A percentile compares a stretch with the other conserved stretches of the same genome.
These are phyloP conservation scores for Volvox africanus DNA, from an alignment of 139 green algal genomes.

Conservation along the genomic window DNA sequence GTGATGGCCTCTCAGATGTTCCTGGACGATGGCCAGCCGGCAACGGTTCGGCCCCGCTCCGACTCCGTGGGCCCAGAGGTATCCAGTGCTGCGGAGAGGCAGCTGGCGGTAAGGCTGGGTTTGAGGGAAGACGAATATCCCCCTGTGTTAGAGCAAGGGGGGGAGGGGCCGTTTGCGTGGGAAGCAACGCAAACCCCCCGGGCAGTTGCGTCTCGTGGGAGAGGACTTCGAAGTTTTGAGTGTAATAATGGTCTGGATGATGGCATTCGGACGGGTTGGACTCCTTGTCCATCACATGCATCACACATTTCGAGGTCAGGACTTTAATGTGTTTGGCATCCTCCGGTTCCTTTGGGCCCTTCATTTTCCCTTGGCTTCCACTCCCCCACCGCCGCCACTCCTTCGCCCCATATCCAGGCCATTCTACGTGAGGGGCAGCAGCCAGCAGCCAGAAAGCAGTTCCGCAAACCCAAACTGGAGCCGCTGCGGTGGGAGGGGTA, in stretches of 20 bases:
- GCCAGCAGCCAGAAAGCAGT: not conserved
- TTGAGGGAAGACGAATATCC: too few species aligned
- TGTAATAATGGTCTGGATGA: too few species aligned
- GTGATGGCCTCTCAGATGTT: not conserved
- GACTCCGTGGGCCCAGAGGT: not conserved
- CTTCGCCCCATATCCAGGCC: not conserved
- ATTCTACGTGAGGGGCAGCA: not conserved
- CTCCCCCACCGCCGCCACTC: not conserved
- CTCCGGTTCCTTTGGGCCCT: too few species aligned
- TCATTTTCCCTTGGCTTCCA: not conserved
- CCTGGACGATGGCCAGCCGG: conserved; percentile 3
- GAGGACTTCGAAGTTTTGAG: too few species aligned
- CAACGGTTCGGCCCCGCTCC: not conserved
- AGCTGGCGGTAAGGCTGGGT: not conserved
- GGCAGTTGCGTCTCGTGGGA: too few species aligned
- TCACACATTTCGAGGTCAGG: too few species aligned
- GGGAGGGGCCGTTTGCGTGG: too few species aligned
- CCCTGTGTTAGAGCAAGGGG: too few species aligned
- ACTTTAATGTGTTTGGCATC: too few species aligned
- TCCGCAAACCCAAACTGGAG: not conserved
- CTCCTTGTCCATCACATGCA: too few species aligned
- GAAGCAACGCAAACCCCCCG: too few species aligned
- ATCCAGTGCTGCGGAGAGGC: not conserved
- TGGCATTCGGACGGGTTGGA: too few species aligned
- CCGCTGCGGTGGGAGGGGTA: not conserved